Conservation (phyloP, 352 stramenopile genomes). For the Globisporangium middletonii region DNA sequence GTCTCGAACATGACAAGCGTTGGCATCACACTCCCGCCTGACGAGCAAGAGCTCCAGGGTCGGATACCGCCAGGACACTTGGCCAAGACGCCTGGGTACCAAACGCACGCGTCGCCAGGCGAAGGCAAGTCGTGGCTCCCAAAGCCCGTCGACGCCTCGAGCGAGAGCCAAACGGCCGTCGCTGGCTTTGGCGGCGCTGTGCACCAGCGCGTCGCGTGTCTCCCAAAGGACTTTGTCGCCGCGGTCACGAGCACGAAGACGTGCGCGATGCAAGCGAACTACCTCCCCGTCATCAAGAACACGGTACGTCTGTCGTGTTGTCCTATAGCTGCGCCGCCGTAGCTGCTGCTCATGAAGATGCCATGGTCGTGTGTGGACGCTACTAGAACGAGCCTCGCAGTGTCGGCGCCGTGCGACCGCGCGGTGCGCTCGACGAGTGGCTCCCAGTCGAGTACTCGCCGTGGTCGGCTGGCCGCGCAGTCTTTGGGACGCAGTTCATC, state of each 20-base stretch:
- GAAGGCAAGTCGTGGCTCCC: conserved; percentile 49
- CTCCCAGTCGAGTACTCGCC: conserved; percentile 87
- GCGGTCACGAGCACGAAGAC: conserved; percentile 67
- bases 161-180: conserved; percentile 61
- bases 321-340: neutral
- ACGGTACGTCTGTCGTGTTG: conserved; percentile 24
- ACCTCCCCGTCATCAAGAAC: conserved; percentile 68
- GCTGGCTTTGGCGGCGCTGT: conserved; percentile 46
- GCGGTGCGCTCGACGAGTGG: conserved; percentile 86
- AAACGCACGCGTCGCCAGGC: conserved; percentile 47
- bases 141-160: conserved; percentile 45
- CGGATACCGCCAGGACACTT: conserved; percentile 20
- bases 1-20: conserved; percentile 39
- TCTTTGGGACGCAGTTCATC: conserved; percentile 65
- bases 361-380: conserved; percentile 1
- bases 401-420: conserved; percentile 85
- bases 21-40: conserved; percentile 43
- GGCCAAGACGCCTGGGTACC: conserved; percentile 52
- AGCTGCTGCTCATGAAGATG: neutral
- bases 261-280: conserved; percentile 75
- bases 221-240: conserved; percentile 63
- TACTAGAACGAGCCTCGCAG: conserved; percentile 69
- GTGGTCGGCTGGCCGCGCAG: conserved; percentile 74
- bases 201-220: conserved; percentile 57
- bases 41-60: conserved; percentile 36